A percentile compares a stretch with the other conserved stretches of the same genome.
These are phyloP conservation scores for Gossypium trilobum DNA, from an alignment of 441 rosid genomes.

Conservation along the genomic window DNA sequence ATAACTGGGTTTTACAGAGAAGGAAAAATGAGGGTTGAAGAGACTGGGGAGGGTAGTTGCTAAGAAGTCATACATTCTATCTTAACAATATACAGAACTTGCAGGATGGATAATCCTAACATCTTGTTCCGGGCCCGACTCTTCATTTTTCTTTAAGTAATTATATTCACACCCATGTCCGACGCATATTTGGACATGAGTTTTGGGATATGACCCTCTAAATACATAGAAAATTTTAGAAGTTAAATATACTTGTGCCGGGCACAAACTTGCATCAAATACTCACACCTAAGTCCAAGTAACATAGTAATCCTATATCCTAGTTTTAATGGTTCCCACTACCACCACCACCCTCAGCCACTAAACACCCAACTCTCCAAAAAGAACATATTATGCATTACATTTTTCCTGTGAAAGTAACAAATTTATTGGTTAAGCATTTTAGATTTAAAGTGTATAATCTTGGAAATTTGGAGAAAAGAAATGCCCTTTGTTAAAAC, in stretches of 20 bases:
- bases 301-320: background rate
- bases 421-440: too few relatives aligned
- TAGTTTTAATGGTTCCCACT: background rate
- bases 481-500: background rate
- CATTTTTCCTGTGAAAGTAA: background rate
- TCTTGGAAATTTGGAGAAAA: background rate
- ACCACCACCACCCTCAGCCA: background rate
- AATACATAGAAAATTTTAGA: background rate
- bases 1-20: background rate
- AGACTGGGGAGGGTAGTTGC: background rate
- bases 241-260: too few relatives aligned
- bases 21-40: background rate
- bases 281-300: too few relatives aligned
- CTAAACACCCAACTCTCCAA: background rate
- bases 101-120: background rate
- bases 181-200: background rate
- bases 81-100: background rate
- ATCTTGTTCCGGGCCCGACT: too few relatives aligned
- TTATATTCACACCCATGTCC: too few relatives aligned
- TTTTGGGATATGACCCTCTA: too few relatives aligned
- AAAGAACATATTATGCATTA: background rate
- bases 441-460: background rate
- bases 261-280: too few relatives aligned
- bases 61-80: background rate
- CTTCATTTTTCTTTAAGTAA: too few relatives aligned